Evolutionary conservation across 75 land plant genomes (phyloP), one percentile per base, ranked within the genome.

Genomic region (Pseudotsuga menziesii): DNA sequence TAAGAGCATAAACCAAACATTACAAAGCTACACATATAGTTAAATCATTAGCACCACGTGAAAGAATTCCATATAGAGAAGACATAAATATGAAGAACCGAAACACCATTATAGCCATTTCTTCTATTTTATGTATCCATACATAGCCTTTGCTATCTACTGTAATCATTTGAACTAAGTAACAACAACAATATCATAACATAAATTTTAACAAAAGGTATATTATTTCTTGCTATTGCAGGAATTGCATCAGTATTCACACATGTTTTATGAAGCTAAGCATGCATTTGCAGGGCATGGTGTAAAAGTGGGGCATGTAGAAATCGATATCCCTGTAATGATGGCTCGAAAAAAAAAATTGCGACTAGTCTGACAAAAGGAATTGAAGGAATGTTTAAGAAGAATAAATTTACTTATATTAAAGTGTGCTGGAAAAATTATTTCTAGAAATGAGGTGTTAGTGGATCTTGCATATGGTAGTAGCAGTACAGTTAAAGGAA

Each of bases 361-460:
- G 99, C 93, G 0, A 57, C 89, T 55, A 87, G 87, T 58, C 90
- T 96, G 36, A 96, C 99, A 13, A 77, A 83, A 60, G 99, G 97
- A 39, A 88, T 96, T 62, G 99, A 96, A 78, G 99, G 99, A 11
- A 87, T 96, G 16, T 96, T 96, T 78, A 96, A 96, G 92, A 96
- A 96, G 73, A 96, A 96, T 83, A 96, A 96, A 71, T 94, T 96
- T 14, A 91, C 76, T 57, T 96, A 96, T 78, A 91, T 96, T 57
- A 96, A 96, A 77, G 99, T n/a, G 99, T 16, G 86, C 77, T 79
- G 99, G 99, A 3, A 96, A 96, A 76, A 89, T 96, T 72, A 72
- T 83, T 11, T 87, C 89, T 15, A 90, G 97, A 13, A 83, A 88
- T 75, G 92, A 93, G 74, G 88, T 96, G 23, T 78, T 89, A 48